Conservation (phyloP, 768 basidiomycete genomes). For the Tulasnella calospora region DNA sequence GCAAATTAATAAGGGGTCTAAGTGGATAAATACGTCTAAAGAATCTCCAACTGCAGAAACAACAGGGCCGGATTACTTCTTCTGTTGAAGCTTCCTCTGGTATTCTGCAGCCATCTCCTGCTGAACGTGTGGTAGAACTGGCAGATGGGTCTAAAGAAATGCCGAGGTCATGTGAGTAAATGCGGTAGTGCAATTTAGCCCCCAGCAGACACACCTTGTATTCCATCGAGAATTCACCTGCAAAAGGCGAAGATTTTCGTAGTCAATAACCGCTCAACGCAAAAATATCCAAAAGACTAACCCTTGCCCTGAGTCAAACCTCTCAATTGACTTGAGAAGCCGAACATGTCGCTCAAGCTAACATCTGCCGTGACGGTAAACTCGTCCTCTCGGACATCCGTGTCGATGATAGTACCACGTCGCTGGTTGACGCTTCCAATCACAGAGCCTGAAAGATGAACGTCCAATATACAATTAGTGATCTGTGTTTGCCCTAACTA, state of each 20-base stretch:
- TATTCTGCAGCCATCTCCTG: slow-evolving; percentile 84
- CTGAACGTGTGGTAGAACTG: slow-evolving; percentile 82
- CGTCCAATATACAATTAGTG: background rate
- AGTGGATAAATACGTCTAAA: slow-evolving; percentile 10
- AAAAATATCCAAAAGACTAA: slow-evolving; percentile 42
- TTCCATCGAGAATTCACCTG: slow-evolving; percentile 48
- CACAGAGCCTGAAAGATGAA: slow-evolving; percentile 56
- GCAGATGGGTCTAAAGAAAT: slow-evolving; percentile 57
- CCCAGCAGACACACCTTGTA: slow-evolving; percentile 49
- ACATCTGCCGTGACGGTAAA: slow-evolving; percentile 90
- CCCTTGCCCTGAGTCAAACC: slow-evolving; percentile 97
- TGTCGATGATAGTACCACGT: slow-evolving; percentile 90
- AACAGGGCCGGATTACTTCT: slow-evolving; percentile 28
- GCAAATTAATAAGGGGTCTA: background rate
- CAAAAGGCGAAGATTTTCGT: background rate
- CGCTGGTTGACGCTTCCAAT: slow-evolving; percentile 92
- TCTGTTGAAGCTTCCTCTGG: slow-evolving; percentile 60
- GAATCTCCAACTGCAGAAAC: background rate
- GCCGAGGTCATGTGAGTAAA: background rate
- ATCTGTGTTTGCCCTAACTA: background rate
- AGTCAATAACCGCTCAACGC: slow-evolving; percentile 36
- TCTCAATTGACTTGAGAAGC: slow-evolving; percentile 87
- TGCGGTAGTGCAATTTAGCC: slow-evolving; percentile 3
- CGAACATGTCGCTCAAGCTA: slow-evolving; percentile 96
- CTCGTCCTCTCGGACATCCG: slow-evolving; percentile 95